These are phyloP conservation scores for Cokeromyces recurvatus DNA, from an alignment of 371 early-diverging fungal genomes.

Conservation along the genomic window DNA sequence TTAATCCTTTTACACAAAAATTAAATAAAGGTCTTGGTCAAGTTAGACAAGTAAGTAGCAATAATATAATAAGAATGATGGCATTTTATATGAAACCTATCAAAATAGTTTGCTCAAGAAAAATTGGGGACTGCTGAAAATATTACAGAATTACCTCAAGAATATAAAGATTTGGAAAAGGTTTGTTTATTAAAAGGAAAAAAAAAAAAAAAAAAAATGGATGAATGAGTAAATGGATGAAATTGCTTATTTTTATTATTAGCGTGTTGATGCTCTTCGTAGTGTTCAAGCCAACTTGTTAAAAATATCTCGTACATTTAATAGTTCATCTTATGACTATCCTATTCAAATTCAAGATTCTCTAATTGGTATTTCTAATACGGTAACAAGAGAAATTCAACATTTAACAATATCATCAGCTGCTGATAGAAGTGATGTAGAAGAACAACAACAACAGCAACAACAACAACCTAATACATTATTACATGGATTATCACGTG, in stretches of 20 bases:
- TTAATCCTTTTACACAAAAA: constrained; percentile 70
- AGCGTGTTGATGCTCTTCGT: constrained; percentile 65
- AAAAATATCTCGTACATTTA: constrained; percentile 67
- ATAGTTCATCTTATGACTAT: constrained; percentile 67
- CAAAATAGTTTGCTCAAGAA: constrained; percentile 75
- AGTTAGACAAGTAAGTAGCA: constrained; percentile 64
- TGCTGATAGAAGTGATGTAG: constrained; percentile 27
- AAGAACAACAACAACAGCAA: not conserved
- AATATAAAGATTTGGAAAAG: constrained; percentile 79
- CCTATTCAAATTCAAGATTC: constrained; percentile 72
- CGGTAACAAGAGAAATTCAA: constrained; percentile 59
- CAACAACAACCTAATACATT: constrained; percentile 51
- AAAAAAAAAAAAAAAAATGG: too few species aligned
- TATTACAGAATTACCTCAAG: constrained; percentile 84
- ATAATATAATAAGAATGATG: not conserved
- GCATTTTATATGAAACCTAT: not conserved
- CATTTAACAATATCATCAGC: constrained; percentile 53
- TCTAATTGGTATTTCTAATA: constrained; percentile 57
- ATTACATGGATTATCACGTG: constrained; percentile 70
- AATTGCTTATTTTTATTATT: not conserved
- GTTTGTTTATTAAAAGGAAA: too few species aligned
- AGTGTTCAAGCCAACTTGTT: constrained; percentile 60
- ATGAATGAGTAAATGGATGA: not conserved
- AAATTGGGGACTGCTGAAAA: constrained; percentile 74
- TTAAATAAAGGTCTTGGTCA: constrained; percentile 74